Base-by-base conservation (phyloP, 257 asterid genomes). In the Cruciata laevipes region DNA sequence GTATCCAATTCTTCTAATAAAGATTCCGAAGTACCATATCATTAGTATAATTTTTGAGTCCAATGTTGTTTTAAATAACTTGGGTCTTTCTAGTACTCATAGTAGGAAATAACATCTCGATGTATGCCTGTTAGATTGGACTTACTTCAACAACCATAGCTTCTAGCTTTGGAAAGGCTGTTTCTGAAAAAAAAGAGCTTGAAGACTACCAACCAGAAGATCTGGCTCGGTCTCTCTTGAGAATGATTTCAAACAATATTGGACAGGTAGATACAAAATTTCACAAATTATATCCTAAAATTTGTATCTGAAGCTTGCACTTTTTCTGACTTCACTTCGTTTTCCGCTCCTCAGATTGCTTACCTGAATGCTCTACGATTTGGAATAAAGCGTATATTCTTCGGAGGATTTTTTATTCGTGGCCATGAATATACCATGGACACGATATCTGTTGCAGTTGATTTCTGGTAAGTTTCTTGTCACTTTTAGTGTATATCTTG, bases 361-460 rank as follows among this genome's bases (percentile, higher is more conserved):
- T 87, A 91, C 83, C 76, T 91, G 82, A 91, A 89, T 66, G 98
- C 98, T 14, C 74, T 84, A 53, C 95, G 81, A 35, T 91, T 85
- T 27, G 95, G 96, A 73, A 83, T 91, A 71, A 91, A 89, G 78
- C 76, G 95, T 61, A 94, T 94, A 66, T 75, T 94, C 73, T 94
- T 94, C 6, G 97, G 97, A 71, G 99, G 99, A 7, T 90, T 86
- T 82, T 94, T 94, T 80, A 90, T 90, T 31, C 85, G 96, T 2
- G 95, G 85, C 17, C 99, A 94, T 75, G 90, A 83, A 5, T 88
- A 94, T 52, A 94, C 97, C 30, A 94, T 94, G 97, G 99, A 94
- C 84, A 94, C 99, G 20, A 84, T 90, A 25, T 90, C 99, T 4
- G 96, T 85, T 23, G 99, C 89, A 63, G 99, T 93, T 69, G 32